Base-by-base conservation (phyloP, 345 rosid species). In the Corchorus olitorius region DNA sequence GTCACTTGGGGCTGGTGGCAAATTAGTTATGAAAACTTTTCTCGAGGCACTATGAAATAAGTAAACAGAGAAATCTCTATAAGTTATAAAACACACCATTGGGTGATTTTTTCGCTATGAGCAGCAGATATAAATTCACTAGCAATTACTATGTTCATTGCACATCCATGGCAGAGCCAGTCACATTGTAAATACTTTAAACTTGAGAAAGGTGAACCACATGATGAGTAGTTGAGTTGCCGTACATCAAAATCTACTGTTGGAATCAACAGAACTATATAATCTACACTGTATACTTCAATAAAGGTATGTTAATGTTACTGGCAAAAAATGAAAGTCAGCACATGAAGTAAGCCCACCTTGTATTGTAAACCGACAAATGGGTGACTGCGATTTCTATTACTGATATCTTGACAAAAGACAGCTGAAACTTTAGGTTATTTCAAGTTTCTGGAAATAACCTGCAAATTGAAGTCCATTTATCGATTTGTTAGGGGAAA, bases 391-490 rank as follows among this genome's bases (percentile, higher is more conserved):
- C 27, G 15, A 52, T 70, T 5, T 15, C 45, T 49, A 33, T 13
- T 22, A 8, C 16, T 46, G 13, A 66, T 20, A 46, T 37, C 37
- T 22, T 16, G 72, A 69, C 43, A 69, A 52, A 3, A 15, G 69
- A 77, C 17, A 61, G 53, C 71, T n/a, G 59, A 67, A 63, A 54
- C 12, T 34, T 4, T 10, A 14, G 67, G 11, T 75, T 63, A 62
- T 37, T 52, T n/a, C 63, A 41, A 48, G 33, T 13, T 41, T 62
- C 50, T 43, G n/a, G 79, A 74, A 50, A 82, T 74, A 49, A 76
- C 78, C 82, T 84, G 88, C 83, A 81, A 65, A 49, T 63, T 45
- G 19, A 70, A 53, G 43, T 8, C 37, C 73, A 45, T 45, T 6
- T 45, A 45, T 45, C 48, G 10, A 70, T 53, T 50, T 50, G 16